Evolutionary conservation across 352 stramenopile genomes (phyloP).

Genomic region (Salisapilia sapeloensis): DNA sequence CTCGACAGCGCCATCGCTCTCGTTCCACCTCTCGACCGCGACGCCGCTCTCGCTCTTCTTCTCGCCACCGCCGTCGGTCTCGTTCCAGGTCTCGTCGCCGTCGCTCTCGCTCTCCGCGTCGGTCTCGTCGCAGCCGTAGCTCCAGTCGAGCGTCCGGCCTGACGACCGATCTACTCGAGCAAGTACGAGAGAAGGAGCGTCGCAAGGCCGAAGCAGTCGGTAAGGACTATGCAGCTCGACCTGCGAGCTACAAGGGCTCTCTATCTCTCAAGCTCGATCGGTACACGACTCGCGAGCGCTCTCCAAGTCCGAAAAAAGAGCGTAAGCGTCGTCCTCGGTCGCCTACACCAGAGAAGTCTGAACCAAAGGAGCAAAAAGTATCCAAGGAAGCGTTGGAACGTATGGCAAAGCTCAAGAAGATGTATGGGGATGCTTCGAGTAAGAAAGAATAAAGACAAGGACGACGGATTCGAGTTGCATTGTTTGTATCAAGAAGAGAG

Average conservation of each 20-base stretch:
- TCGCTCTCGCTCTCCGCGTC: slow-evolving; percentile 10
- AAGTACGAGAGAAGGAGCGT: slow-evolving; percentile 84
- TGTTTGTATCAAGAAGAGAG: too few relatives aligned
- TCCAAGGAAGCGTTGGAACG: slow-evolving; percentile 36
- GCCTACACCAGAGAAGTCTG: background rate
- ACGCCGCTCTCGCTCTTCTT: slow-evolving; percentile 9
- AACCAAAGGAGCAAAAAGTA: slow-evolving; percentile 2
- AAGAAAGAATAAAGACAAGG: too few relatives aligned
- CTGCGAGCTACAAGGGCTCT: slow-evolving; percentile 85
- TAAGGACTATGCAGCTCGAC: slow-evolving; percentile 82
- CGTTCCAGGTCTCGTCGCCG: slow-evolving; percentile 16
- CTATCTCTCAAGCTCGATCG: slow-evolving; percentile 84
- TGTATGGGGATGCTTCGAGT: slow-evolving; percentile 78
- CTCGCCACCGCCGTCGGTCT: slow-evolving; percentile 10
- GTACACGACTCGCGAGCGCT: slow-evolving; percentile 59
- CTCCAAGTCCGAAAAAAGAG: slow-evolving; percentile 37
- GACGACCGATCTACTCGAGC: slow-evolving; percentile 75
- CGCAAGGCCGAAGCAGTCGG: slow-evolving; percentile 80
- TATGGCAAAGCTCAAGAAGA: slow-evolving; percentile 45
- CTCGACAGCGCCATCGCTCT: slow-evolving; percentile 9
- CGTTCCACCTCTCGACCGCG: slow-evolving; percentile 22
- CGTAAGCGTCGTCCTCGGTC: background rate
- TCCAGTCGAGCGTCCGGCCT: slow-evolving; percentile 10
- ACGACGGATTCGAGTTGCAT: too few relatives aligned
- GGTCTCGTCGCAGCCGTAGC: slow-evolving; percentile 9